Percentiles rank a stretch among this genome's conserved stretches.
These are phyloP conservation scores for Hygrocybe coccinea DNA, from an alignment of 768 basidiomycete species.

Conservation along the genomic window DNA sequence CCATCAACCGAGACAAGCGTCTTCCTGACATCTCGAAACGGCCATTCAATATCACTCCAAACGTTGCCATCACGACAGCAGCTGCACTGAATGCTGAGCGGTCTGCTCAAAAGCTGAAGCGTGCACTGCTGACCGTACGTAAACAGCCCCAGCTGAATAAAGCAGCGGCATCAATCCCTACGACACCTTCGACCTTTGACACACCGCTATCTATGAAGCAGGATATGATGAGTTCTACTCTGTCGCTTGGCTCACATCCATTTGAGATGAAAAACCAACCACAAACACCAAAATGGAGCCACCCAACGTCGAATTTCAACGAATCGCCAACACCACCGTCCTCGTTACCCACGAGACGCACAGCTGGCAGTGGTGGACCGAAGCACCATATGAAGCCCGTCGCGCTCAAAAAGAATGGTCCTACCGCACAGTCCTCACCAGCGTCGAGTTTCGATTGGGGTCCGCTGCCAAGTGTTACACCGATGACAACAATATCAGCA, in stretches of 20 bases:
- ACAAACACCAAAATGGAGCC: slow-evolving; percentile 22
- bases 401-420: slow-evolving; percentile 35
- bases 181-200: slow-evolving; percentile 34
- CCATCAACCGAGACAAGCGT: slow-evolving; percentile 36
- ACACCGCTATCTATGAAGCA: slow-evolving; percentile 27
- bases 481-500: slow-evolving; percentile 22
- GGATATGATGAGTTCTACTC: not conserved
- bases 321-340: not conserved
- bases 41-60: slow-evolving; percentile 48
- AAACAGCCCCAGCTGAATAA: slow-evolving; percentile 64
- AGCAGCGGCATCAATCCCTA: slow-evolving; percentile 38
- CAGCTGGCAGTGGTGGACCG: slow-evolving; percentile 26
- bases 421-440: slow-evolving; percentile 17
- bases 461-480: slow-evolving; percentile 46
- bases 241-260: not conserved
- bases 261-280: slow-evolving; percentile 7
- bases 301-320: slow-evolving; percentile 42
- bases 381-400: slow-evolving; percentile 38
- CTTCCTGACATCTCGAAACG: slow-evolving; percentile 37
- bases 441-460: slow-evolving; percentile 54
- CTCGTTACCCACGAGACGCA: not conserved
- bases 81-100: slow-evolving; percentile 80
- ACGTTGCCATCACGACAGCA: slow-evolving; percentile 69
- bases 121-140: slow-evolving; percentile 55
- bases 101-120: slow-evolving; percentile 65